Base-by-base conservation (phyloP, 352 stramenopile species). In the Pythium coloratum region DNA sequence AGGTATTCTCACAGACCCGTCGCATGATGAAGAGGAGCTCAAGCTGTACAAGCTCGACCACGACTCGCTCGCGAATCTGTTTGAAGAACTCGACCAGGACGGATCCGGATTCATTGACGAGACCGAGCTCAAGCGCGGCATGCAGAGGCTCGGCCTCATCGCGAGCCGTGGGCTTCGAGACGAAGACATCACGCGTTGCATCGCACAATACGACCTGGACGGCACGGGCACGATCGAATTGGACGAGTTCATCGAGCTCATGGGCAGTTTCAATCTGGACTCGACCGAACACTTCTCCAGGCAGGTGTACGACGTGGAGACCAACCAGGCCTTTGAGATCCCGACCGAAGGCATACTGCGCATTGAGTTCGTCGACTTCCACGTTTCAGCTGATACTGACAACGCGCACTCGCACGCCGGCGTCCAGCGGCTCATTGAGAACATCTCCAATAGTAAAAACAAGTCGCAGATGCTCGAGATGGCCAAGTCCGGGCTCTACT, bases 381-480 rank as follows among this genome's bases (percentile, higher is more conserved):
- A 94, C 63, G 84, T 94, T 9, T 89, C 85, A 0, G 64, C 71
- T 5, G 85, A 90, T 32, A 67, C 81, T 49, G 82, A 90, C 56
- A 90, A 84, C 33, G 81, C 85, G 10, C 80, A 92, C 58, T 89
- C 85, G 26, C 78, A 86, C 0, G 82, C 73, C 5, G 81, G 80
- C 34, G 81, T 94, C 28, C 78, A 89, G 51, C 75, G 83, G 8
- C 71, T 94, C 49, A 91, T 94, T 53, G 79, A 90, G 47, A 94
- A 94, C 62, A 90, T 94, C 36, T 80, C 64, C 10, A 68, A 67
- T 24, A 92, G 84, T 65, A 91, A 91, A 69, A 89, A 90, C 66
- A 91, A 94, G 68, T 78, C 69, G 6, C 85, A 92, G 56, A 94
- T 94, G 80, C 71, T 94, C 24, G 66, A 77, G 30, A 94, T 94